Evolutionary conservation across 352 stramenopile genomes (phyloP), one percentile per base, ranked within the genome.

Genomic region (Phytophthora pseudosyringae): DNA sequence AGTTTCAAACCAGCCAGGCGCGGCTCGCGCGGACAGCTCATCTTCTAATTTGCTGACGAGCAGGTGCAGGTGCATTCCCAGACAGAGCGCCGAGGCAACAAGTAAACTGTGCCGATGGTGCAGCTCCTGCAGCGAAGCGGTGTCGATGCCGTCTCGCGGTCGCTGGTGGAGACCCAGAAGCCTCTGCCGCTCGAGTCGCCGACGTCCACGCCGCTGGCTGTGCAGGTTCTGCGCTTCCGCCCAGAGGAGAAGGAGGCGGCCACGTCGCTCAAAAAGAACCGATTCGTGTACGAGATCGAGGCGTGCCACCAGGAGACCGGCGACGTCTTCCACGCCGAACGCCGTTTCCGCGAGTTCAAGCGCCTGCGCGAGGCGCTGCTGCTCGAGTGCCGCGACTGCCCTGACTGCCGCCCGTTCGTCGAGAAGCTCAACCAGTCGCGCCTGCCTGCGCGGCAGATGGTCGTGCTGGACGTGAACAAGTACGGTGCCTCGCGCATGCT

Each of bases 231-330:
- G 45, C 69, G 80, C 43, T 88, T 87, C 40, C 80, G 69, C 35
- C 58, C 76, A 5, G 80, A 89, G 58, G 71, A 78, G 67, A 91
- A 91, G 54, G 57, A 80, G 29, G 44, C 51, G 15, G 25, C 50
- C 32, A 72, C 76, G 29, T 74, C 67, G 5, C 64, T 89, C 58
- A 86, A 85, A 65, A 90, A 84, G 69, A 78, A 65, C 35, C 80
- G 77, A 43, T 91, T 91, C 39, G 80, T 91, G 64, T 91, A 89
- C 71, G 78, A 88, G 60, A 85, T 91, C 59, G 82, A 91, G 73
- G 83, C 82, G 49, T 91, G 80, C 52, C 75, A 89, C 48, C 76
- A 86, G 32, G 49, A 70, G 32, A 87, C 82, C 6, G 80, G 82
- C 39, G 80, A 89, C 28, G 59, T 89, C 35, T 89, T 73, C 64